These are phyloP conservation scores for Davidsoniella neocaledoniae DNA, from an alignment of 2,329 filamentous ascomycete genomes.

Conservation along the genomic window DNA sequence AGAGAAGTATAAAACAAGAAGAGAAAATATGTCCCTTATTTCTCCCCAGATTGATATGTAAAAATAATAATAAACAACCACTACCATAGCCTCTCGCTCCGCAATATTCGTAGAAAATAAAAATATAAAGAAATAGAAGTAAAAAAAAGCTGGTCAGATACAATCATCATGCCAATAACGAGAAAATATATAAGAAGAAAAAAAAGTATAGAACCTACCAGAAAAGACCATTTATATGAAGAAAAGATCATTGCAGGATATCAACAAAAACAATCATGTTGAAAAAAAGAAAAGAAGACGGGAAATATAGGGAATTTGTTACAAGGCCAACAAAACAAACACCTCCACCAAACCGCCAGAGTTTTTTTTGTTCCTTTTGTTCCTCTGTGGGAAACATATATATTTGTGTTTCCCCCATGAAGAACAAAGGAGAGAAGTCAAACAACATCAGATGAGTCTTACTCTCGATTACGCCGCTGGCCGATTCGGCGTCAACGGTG, in stretches of 20 bases:
- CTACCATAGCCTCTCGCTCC: too few relatives aligned
- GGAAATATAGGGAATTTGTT: too few relatives aligned
- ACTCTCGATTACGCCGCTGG: background rate
- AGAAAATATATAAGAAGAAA: background rate
- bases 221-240: too few relatives aligned
- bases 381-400: too few relatives aligned
- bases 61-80: background rate
- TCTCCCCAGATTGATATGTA: background rate
- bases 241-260: background rate
- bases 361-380: too few relatives aligned
- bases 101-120: background rate
- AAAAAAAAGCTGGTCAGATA: too few relatives aligned
- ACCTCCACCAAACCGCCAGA: background rate
- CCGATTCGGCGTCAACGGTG: constrained; percentile 24
- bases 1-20: background rate
- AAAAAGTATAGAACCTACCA: too few relatives aligned
- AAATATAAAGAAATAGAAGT: background rate
- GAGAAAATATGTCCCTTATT: background rate
- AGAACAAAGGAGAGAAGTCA: background rate
- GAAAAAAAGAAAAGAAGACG: too few relatives aligned
- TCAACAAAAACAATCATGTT: too few relatives aligned
- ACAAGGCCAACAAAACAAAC: background rate
- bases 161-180: too few relatives aligned
- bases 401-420: background rate
- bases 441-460: too few relatives aligned